Evolutionary conservation across 108 stramenopile genomes (phyloP).

Genomic region (Cyclotella atomus): DNA sequence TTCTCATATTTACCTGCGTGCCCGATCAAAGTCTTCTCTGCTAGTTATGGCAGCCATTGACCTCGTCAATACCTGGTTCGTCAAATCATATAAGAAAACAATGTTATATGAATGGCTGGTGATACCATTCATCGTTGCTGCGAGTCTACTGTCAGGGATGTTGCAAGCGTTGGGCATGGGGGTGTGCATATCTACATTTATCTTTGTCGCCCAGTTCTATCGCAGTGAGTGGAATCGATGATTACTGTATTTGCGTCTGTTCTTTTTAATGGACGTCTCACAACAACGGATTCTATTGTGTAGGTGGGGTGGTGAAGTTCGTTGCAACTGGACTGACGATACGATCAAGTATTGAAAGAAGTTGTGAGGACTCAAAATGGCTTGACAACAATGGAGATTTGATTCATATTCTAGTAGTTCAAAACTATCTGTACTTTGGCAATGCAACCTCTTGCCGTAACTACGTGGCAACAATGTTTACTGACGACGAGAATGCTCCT

Average conservation of each 20-base stretch:
- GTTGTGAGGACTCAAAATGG: slow-evolving; percentile 55
- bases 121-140: slow-evolving; percentile 69
- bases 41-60: slow-evolving; percentile 68
- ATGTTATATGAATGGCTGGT: slow-evolving; percentile 68
- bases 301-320: slow-evolving; percentile 74
- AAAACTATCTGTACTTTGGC: slow-evolving; percentile 87
- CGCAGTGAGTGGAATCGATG: slow-evolving; percentile 10
- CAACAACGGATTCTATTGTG: neutral
- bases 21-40: slow-evolving; percentile 47
- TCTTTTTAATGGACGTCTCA: neutral
- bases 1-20: neutral
- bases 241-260: neutral
- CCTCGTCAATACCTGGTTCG: slow-evolving; percentile 59
- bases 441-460: slow-evolving; percentile 70
- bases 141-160: slow-evolving; percentile 59
- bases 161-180: slow-evolving; percentile 71
- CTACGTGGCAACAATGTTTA: slow-evolving; percentile 79
- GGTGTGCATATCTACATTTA: slow-evolving; percentile 67
- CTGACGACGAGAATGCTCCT: slow-evolving; percentile 49
- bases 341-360: slow-evolving; percentile 73
- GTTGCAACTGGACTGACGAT: slow-evolving; percentile 65
- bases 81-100: slow-evolving; percentile 55
- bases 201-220: slow-evolving; percentile 80
- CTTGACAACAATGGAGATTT: slow-evolving; percentile 73
- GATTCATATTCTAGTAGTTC: slow-evolving; percentile 74